Conservation (phyloP, 2,329 filamentous ascomycete species). For the Aspergillus sp. region DNA sequence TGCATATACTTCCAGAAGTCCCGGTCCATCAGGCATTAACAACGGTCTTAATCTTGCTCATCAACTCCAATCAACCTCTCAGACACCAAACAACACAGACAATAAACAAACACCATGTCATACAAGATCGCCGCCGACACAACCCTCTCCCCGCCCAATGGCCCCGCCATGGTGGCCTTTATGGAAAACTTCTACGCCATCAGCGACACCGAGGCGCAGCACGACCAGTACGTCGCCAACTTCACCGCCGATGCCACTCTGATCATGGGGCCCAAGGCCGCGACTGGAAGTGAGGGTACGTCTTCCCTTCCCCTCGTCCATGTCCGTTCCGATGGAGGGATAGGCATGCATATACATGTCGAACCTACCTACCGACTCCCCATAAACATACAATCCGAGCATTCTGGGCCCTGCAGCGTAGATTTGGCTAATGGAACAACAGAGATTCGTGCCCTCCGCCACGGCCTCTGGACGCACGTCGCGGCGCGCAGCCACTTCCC, state of each 20-base stretch:
- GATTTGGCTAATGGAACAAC: background rate
- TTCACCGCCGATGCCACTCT: conserved; percentile 37
- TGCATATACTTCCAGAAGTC: background rate
- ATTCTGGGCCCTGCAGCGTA: no score
- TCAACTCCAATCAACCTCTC: background rate
- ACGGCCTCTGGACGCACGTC: conserved; percentile 38
- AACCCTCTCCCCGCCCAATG: conserved; percentile 24
- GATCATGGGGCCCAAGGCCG: conserved; percentile 38
- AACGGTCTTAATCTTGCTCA: background rate
- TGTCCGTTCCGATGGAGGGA: background rate
- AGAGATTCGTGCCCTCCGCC: conserved; percentile 35
- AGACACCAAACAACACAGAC: background rate
- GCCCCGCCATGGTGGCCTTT: conserved; percentile 28
- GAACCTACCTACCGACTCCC: background rate
- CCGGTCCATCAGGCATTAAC: background rate
- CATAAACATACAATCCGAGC: no score
- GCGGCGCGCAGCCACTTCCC: conserved; percentile 32
- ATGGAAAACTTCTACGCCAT: conserved; percentile 37
- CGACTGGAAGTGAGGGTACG: conserved; percentile 31
- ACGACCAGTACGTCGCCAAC: conserved; percentile 33
- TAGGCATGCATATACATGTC: background rate
- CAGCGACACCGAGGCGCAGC: conserved; percentile 34
- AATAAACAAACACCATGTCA: conserved; percentile 24
- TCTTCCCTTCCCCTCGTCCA: background rate
- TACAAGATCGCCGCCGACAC: conserved; percentile 30